Evolutionary conservation across 83 land plant species (phyloP).

Genomic region (Diphasiastrum complanatum): DNA sequence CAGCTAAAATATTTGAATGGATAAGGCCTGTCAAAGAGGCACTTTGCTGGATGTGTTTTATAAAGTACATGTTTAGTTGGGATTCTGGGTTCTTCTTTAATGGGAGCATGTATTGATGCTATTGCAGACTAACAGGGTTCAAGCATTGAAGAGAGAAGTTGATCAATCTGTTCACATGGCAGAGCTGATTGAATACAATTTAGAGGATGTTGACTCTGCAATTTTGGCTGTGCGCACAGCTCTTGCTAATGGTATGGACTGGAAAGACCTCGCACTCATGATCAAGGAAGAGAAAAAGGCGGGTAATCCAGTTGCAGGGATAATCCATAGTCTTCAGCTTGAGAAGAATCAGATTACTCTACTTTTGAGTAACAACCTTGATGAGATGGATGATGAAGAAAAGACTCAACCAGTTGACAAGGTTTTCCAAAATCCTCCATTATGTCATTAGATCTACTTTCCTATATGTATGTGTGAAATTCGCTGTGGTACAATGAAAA

Average conservation of each 20-base stretch:
- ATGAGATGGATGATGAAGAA: constrained; percentile 99
- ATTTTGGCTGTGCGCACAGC: constrained; percentile 92
- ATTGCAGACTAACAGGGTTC: constrained; percentile 77
- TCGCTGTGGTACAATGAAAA: no score
- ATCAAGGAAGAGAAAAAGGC: constrained; percentile 92
- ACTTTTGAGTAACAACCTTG: constrained; percentile 84
- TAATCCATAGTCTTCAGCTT: constrained; percentile 81
- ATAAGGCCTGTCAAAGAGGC: no score
- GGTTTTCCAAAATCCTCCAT: constrained; percentile 28
- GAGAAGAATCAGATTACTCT: constrained; percentile 84
- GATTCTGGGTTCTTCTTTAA: background rate
- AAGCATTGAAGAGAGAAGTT: constrained; percentile 66
- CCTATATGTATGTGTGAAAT: no score
- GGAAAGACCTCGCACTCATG: constrained; percentile 90
- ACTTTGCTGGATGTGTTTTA: no score
- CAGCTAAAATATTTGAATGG: no score
- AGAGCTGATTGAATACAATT: constrained; percentile 88
- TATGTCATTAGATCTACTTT: no score
- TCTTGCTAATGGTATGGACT: constrained; percentile 92
- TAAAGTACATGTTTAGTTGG: no score
- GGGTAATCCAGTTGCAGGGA: constrained; percentile 97
- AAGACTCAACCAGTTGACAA: constrained; percentile 84
- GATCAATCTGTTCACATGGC: constrained; percentile 74
- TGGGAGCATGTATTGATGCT: background rate
- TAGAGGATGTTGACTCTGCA: constrained; percentile 94